Evolutionary conservation across 768 basidiomycete species (phyloP).

Genomic region (Pleurotus pulmonarius): DNA sequence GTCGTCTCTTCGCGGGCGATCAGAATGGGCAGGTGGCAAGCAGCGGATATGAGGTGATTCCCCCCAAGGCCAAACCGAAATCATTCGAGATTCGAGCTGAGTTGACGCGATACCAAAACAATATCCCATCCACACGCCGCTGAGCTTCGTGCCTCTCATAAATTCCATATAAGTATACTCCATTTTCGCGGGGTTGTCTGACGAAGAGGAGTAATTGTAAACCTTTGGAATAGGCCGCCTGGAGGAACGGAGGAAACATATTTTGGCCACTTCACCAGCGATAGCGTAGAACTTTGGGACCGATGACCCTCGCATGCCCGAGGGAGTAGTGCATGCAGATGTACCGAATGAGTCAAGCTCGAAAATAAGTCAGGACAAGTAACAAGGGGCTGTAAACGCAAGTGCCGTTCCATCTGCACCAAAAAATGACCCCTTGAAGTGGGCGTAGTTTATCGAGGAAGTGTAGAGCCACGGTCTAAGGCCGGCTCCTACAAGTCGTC

Average conservation of each 20-base stretch:
- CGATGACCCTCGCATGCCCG: neutral
- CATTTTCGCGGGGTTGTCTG: conserved; percentile 22
- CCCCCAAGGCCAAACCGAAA: too few relatives aligned
- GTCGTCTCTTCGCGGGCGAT: too few relatives aligned
- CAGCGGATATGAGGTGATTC: too few relatives aligned
- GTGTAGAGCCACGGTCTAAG: conserved; percentile 37
- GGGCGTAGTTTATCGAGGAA: too few relatives aligned
- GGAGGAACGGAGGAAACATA: conserved; percentile 19
- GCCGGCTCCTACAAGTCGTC: conserved; percentile 39
- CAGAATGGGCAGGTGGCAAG: too few relatives aligned
- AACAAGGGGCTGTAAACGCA: too few relatives aligned
- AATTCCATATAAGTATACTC: conserved; percentile 35
- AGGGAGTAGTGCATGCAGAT: conserved; percentile 1
- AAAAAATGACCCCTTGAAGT: too few relatives aligned
- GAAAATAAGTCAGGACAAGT: too few relatives aligned
- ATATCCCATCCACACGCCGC: conserved; percentile 30
- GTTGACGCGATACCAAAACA: conserved; percentile 31
- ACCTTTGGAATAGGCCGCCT: neutral
- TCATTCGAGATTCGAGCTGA: conserved; percentile 37
- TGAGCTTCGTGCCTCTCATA: conserved; percentile 28
- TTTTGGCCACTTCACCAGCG: conserved; percentile 26
- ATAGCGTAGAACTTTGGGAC: conserved; percentile 22
- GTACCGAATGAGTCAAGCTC: too few relatives aligned
- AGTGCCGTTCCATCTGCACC: too few relatives aligned
- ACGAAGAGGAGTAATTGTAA: conserved; percentile 6